Evolutionary conservation across 108 stramenopile species (phyloP), one percentile per base, ranked within the genome.

Genomic region (Epithemia pelagica): DNA sequence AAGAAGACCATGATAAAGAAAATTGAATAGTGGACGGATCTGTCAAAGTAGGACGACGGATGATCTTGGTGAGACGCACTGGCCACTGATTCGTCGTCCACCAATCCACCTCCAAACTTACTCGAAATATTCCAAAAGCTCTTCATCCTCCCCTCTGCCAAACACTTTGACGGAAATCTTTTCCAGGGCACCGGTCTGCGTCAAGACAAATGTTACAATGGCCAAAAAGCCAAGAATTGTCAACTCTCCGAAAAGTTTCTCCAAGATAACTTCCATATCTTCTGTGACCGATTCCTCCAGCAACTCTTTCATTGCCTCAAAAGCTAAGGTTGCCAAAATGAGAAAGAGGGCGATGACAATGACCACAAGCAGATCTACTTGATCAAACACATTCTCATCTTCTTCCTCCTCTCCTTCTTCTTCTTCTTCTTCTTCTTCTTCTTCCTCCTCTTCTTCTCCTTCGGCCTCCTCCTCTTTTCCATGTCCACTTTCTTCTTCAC

Each of bases 1-100:
- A 84, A 84, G 70, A 76, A 71, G 21, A 81, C 67, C 83, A 84
- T 81, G 32, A 84, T 61, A 58, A 76, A 63, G 54, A 81, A 84
- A 0, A 84, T 55, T 31, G 59, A 62, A 62, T 66, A 81, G 52
- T 84, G 83, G 2, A 84, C 78, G 1, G 37, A 46, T 15, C 37
- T 46, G 37, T 46, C 37, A 46, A 46, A 5, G 5, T 46, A 15
- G 10, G 15, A 46, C 15, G 37, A 46, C 37, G 37, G 5, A 46
- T 15, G 15, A 46, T 46, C 15, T 46, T 46, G 37, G 37, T 46
- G 37, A 15, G 37, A 15, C n/a, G n/a, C n/a, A n/a, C n/a, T n/a
- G n/a, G n/a, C n/a, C n/a, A n/a, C 37, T 15, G 37, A 10, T 46
- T 5, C 37, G 37, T 15, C 37, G 37, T 5, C 15, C 10, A 46